These are phyloP conservation scores for Xylaria sp. DNA, from an alignment of 2,329 filamentous ascomycete genomes.

Conservation along the genomic window DNA sequence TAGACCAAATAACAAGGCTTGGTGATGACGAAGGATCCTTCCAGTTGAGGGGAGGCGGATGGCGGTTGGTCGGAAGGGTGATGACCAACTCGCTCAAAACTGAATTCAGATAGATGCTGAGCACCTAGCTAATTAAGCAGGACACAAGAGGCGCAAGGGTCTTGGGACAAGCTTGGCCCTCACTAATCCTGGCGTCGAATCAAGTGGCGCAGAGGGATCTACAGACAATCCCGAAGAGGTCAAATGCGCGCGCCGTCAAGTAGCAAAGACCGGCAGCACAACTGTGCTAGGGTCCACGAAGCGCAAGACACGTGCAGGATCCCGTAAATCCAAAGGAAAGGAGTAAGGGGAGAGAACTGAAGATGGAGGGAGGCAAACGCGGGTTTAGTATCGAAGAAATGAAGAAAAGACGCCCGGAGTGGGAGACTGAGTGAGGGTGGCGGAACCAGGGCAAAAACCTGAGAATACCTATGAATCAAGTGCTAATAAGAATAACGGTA, in stretches of 20 bases:
- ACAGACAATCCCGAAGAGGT: constrained; percentile 29
- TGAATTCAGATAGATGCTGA: constrained; percentile 28
- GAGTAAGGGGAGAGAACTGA: background rate
- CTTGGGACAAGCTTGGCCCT: constrained; percentile 46
- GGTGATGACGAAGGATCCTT: constrained; percentile 20
- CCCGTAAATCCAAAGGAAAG: constrained; percentile 1
- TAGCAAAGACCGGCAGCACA: constrained; percentile 19
- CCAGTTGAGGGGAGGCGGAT: constrained; percentile 5
- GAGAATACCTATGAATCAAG: constrained; percentile 27
- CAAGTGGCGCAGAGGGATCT: constrained; percentile 40
- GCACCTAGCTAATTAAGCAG: constrained; percentile 36
- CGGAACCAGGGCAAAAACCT: constrained; percentile 34
- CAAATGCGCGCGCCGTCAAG: constrained; percentile 23
- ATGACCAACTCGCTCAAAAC: constrained; percentile 22
- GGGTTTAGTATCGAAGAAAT: constrained; percentile 22
- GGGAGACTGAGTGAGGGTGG: constrained; percentile 30
- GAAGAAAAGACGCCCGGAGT: constrained; percentile 16
- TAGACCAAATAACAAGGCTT: constrained; percentile 32
- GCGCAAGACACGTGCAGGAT: background rate
- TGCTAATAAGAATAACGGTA: constrained; percentile 12
- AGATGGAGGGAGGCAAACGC: constrained; percentile 16
- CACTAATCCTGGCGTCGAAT: constrained; percentile 45
- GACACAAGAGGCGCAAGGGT: constrained; percentile 42
- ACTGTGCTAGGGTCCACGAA: constrained; percentile 13
- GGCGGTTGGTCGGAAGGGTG: constrained; percentile 16